A percentile compares a stretch with the other conserved stretches of the same genome.
Evolutionary conservation across 2,329 filamentous ascomycete species (phyloP).

Genomic region (Cladorrhinum sp.): DNA sequence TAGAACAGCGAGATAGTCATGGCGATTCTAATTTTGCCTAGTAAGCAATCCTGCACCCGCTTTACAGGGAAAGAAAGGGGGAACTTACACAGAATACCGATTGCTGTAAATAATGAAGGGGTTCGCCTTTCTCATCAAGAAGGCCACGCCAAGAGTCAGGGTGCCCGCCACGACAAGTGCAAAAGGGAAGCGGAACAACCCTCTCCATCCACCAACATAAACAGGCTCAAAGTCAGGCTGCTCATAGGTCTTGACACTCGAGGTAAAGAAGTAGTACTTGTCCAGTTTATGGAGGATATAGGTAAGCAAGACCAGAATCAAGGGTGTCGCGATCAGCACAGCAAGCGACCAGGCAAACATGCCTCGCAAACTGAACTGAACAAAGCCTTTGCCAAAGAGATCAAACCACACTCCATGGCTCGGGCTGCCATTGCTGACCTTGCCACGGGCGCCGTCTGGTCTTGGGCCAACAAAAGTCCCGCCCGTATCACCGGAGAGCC

Average conservation of each 20-base stretch:
- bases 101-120: slow-evolving; percentile 90
- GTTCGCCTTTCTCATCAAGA: slow-evolving; percentile 77
- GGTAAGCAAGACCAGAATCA: slow-evolving; percentile 67
- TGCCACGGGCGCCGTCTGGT: slow-evolving; percentile 53
- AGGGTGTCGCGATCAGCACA: slow-evolving; percentile 73
- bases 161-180: slow-evolving; percentile 66
- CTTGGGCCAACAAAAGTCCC: slow-evolving; percentile 61
- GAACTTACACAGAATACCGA: slow-evolving; percentile 66
- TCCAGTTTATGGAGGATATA: slow-evolving; percentile 67
- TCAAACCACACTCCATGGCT: slow-evolving; percentile 89
- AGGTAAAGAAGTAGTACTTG: slow-evolving; percentile 86
- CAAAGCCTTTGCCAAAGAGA: slow-evolving; percentile 76
- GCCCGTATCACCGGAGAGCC: slow-evolving; percentile 66
- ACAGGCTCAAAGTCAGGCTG: slow-evolving; percentile 61
- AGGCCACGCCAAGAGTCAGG: slow-evolving; percentile 68
- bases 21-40: slow-evolving; percentile 57
- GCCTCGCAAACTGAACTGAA: slow-evolving; percentile 73
- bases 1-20: slow-evolving; percentile 84
- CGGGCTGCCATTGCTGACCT: slow-evolving; percentile 63
- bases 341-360: slow-evolving; percentile 87
- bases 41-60: slow-evolving; percentile 12
- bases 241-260: slow-evolving; percentile 53
- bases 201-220: slow-evolving; percentile 70
- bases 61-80: slow-evolving; percentile 23
- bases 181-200: slow-evolving; percentile 80